Base-by-base conservation (phyloP, 306 rosid genomes). In the Clitoria ternatea region DNA sequence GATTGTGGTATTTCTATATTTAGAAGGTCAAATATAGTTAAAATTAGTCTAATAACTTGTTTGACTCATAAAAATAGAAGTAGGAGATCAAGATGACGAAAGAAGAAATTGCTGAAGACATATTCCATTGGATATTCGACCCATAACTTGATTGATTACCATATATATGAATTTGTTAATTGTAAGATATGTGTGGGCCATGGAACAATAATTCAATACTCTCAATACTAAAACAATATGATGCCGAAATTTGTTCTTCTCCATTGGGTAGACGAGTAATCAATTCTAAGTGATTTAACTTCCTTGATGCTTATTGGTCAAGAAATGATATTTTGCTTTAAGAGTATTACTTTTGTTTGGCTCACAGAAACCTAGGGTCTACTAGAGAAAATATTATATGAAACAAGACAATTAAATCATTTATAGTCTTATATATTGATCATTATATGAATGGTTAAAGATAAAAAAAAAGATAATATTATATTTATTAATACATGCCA, bases 91-190 rank as follows among this genome's bases (percentile, higher is more conserved):
- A 3, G 24, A 60, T 57, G 32, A 33, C n/a, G 12, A 32, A 66
- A 45, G 47, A 7, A 24, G 48, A 57, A 57, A 47, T 17, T 19
- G 66, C 35, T 19, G 26, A 6, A 19, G 42, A 49, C 50, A 69
- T 56, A 75, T 69, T 53, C 72, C 18, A 50, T 27, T 20, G 72
- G 33, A 77, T 77, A 77, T 69, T 30, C 85, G 33, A 20, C 40
- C 4, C 44, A 3, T 55, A 4, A 52, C 3, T n/a, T 24, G 24
- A 27, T n/a, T 24, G 24, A 27, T 27, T 18, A 54, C 4, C 3
- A 3, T 17, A 18, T 13, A 39, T 70, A 24, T 70, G 35, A 30
- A 30, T 48, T 18, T 4, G 5, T 12, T 33, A 17, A 53, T 18
- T 56, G 57, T 7, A 24, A 70, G 17, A 64, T 27, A 2, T 29